Evolutionary conservation across 2,329 filamentous ascomycete species (phyloP).

Genomic region (Gnomoniopsis smithogilvyi): DNA sequence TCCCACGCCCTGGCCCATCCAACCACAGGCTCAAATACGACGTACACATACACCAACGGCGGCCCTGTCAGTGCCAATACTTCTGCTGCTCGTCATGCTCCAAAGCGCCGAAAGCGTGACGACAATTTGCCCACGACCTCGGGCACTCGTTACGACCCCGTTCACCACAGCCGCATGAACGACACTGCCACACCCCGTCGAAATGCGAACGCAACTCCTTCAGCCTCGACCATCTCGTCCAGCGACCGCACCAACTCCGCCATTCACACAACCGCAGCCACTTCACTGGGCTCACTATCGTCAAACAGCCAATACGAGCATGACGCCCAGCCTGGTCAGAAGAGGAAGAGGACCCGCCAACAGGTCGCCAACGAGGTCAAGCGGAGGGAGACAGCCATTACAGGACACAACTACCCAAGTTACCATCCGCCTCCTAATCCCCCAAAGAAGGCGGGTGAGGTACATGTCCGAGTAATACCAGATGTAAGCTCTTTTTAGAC

Average conservation of each 20-base stretch:
- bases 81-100: slow-evolving; percentile 43
- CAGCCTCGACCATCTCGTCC: slow-evolving; percentile 66
- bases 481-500: slow-evolving; percentile 58
- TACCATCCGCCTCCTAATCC: slow-evolving; percentile 88
- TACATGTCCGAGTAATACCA: slow-evolving; percentile 58
- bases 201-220: slow-evolving; percentile 58
- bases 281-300: slow-evolving; percentile 72
- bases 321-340: slow-evolving; percentile 70
- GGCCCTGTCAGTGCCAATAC: slow-evolving; percentile 22
- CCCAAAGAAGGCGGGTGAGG: slow-evolving; percentile 83
- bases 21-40: slow-evolving; percentile 19
- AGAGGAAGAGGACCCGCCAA: slow-evolving; percentile 81
- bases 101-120: slow-evolving; percentile 73
- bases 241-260: slow-evolving; percentile 80
- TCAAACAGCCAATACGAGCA: slow-evolving; percentile 63
- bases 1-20: slow-evolving; percentile 35
- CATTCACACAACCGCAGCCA: slow-evolving; percentile 82
- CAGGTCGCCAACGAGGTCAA: slow-evolving; percentile 81
- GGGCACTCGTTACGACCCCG: slow-evolving; percentile 56
- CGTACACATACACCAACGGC: slow-evolving; percentile 30
- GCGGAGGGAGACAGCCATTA: slow-evolving; percentile 67
- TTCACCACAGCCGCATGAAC: slow-evolving; percentile 68
- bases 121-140: slow-evolving; percentile 40
- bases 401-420: slow-evolving; percentile 68
- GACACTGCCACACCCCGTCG: slow-evolving; percentile 69